These are phyloP conservation scores for Fusarium tjaetaba DNA, from an alignment of 2,329 filamentous ascomycete genomes.

Conservation along the genomic window DNA sequence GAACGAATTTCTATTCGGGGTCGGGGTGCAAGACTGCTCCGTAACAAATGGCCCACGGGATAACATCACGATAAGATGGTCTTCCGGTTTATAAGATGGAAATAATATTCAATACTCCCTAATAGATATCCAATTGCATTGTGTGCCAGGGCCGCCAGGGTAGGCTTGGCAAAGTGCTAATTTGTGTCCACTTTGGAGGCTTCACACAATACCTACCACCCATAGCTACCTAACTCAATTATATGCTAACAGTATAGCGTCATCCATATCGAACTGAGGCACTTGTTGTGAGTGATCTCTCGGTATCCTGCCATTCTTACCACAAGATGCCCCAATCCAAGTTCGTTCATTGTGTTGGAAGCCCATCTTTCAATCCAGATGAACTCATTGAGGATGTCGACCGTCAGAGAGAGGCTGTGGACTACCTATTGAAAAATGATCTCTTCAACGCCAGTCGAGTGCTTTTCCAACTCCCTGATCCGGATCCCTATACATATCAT, in stretches of 20 bases:
- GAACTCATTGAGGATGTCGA: slow-evolving; percentile 52
- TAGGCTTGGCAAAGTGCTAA: neutral
- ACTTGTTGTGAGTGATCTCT: slow-evolving; percentile 2
- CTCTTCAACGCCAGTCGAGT: slow-evolving; percentile 56
- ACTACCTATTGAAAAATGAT: slow-evolving; percentile 55
- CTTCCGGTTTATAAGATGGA: neutral
- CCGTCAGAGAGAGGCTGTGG: slow-evolving; percentile 50
- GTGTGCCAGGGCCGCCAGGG: slow-evolving; percentile 7
- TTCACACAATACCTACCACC: neutral
- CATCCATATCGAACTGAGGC: slow-evolving; percentile 21
- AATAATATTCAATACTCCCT: neutral
- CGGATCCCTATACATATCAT: slow-evolving; percentile 62
- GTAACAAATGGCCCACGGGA: neutral
- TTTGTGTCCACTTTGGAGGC: slow-evolving; percentile 29
- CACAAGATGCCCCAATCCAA: slow-evolving; percentile 44
- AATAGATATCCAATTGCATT: neutral
- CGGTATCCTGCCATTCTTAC: neutral
- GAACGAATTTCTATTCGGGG: neutral
- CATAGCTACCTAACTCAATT: neutral
- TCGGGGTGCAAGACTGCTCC: neutral
- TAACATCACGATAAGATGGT: neutral
- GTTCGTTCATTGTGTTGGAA: slow-evolving; percentile 56
- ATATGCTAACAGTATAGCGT: slow-evolving; percentile 18
- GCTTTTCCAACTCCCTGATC: slow-evolving; percentile 56
- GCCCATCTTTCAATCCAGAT: slow-evolving; percentile 55